phyloP scores from a whole-genome alignment of 306 rosid species.

The Hippophae gyantsensis region DNA sequence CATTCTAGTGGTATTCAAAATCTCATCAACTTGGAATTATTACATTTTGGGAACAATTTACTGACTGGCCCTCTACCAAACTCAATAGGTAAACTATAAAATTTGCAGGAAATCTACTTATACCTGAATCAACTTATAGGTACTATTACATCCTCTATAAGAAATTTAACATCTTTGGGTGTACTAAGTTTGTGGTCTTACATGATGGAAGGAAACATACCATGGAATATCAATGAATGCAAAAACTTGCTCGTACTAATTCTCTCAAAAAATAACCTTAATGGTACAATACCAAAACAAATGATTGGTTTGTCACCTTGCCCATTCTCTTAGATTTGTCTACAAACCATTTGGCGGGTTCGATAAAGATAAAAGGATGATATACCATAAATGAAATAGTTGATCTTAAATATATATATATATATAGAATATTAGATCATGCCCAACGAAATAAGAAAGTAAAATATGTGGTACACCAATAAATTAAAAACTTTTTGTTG shows the following conservation, averaged over 20 bases:
- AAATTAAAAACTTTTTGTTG: too few species aligned
- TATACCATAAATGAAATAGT: too few species aligned
- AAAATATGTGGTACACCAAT: too few species aligned
- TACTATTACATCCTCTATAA: not conserved
- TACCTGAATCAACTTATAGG: not conserved
- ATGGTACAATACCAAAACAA: constrained; percentile 15
- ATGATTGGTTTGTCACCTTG: constrained; percentile 9
- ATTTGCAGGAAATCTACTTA: fast-evolving
- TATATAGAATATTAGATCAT: too few species aligned
- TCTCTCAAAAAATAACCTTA: constrained; percentile 13
- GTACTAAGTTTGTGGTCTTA: not conserved
- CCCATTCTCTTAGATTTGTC: constrained; percentile 7
- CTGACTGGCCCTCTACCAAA: not conserved
- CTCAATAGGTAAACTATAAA: not conserved
- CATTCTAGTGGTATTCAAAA: not conserved
- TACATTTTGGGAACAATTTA: fast-evolving
- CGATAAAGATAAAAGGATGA: too few species aligned
- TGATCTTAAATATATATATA: too few species aligned
- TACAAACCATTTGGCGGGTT: constrained; percentile 16
- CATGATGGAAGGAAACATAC: constrained; percentile 2
- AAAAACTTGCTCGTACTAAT: not conserved
- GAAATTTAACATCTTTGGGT: not conserved
- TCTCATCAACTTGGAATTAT: not conserved
- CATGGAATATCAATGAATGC: constrained; percentile 10
- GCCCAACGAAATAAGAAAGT: too few species aligned